phyloP scores from a whole-genome alignment of 495 filamentous ascomycete species.

The Parachaetomium inaequale region DNA sequence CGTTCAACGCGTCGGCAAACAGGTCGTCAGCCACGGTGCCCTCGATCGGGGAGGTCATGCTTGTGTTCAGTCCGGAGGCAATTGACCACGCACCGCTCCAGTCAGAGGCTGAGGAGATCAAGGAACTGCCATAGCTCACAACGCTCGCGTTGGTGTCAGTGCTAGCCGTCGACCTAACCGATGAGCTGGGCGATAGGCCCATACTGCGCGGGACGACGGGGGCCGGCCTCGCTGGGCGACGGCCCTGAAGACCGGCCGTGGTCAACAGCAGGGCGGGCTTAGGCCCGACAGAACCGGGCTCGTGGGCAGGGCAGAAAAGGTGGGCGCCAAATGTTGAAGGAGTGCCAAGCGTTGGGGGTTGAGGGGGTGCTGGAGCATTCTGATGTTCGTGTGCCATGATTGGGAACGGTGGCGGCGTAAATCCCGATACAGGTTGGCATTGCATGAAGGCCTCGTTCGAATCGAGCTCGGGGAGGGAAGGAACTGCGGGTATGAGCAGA shows the following conservation, averaged over 20 bases:
- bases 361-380: neutral
- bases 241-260: conserved; percentile 29
- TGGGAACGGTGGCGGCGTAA: conserved; percentile 3
- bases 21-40: conserved; percentile 21
- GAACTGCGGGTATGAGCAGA: conserved; percentile 23
- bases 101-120: conserved; percentile 36
- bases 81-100: conserved; percentile 38
- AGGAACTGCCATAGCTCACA: conserved; percentile 34
- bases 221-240: conserved; percentile 21
- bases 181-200: conserved; percentile 38
- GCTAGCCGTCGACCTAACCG: conserved; percentile 38
- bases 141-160: conserved; percentile 32
- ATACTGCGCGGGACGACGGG: conserved; percentile 28
- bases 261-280: conserved; percentile 32
- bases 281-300: neutral
- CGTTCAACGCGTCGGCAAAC: conserved; percentile 22
- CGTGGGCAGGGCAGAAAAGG: neutral
- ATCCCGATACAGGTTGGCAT: conserved; percentile 22
- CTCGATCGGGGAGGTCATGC: conserved; percentile 33
- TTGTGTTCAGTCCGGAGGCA: conserved; percentile 30
- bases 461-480: conserved; percentile 33
- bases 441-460: conserved; percentile 25
- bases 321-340: neutral
- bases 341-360: neutral
- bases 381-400: conserved; percentile 13